Evolutionary conservation across 148 eudicot genomes (phyloP).

Genomic region (Silene uniflora): DNA sequence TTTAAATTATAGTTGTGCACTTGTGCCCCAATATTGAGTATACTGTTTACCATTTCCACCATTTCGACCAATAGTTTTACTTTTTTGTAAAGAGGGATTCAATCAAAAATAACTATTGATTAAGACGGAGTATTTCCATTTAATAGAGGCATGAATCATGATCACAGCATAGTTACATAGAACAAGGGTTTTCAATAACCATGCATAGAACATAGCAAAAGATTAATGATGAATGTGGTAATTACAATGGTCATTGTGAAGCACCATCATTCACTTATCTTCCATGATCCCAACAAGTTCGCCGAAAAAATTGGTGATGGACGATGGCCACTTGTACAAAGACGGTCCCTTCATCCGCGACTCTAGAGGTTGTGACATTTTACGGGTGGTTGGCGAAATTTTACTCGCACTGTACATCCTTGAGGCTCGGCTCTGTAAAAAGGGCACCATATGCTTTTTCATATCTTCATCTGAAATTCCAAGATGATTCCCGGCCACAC

Average conservation of each 20-base stretch:
- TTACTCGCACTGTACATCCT: background rate
- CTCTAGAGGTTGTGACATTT: background rate
- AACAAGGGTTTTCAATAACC: background rate
- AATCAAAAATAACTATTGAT: no score
- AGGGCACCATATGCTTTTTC: constrained; percentile 66
- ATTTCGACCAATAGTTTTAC: no score
- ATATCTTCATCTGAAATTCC: constrained; percentile 53
- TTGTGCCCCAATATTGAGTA: no score
- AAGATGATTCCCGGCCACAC: constrained; percentile 77
- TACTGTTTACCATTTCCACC: no score
- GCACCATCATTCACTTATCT: background rate
- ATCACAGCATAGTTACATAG: no score
- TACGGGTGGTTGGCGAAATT: background rate
- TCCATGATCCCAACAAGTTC: background rate
- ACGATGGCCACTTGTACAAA: constrained; percentile 7
- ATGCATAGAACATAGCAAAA: background rate
- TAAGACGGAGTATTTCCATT: no score
- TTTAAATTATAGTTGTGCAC: no score
- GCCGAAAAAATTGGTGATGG: background rate
- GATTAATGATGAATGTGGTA: background rate
- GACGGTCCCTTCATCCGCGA: background rate
- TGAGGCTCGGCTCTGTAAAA: constrained; percentile 37
- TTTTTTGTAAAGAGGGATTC: no score
- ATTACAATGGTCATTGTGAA: background rate
- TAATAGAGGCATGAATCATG: no score